Base-by-base conservation (phyloP, 257 asterid genomes). In the Petrea volubilis region DNA sequence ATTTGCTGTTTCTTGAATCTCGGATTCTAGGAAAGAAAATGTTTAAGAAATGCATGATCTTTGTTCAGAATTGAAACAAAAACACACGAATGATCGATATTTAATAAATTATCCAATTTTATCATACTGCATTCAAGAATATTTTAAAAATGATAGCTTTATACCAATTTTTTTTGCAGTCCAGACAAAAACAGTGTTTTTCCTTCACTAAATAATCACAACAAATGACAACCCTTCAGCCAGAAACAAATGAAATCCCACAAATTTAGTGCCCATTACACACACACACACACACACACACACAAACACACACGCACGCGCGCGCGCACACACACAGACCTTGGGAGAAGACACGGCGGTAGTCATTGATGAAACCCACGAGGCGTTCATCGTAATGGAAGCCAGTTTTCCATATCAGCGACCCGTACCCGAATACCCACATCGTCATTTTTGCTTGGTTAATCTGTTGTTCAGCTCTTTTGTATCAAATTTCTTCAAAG, bases 381-480 rank as follows among this genome's bases (percentile, higher is more conserved):
- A 86, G 82, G 62, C 93, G 95, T 71, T 91, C 95, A 66, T 94
- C 99, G 64, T 78, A 84, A 20, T 70, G 79, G 64, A 94, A 94
- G 13, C 96, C 97, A 5, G 97, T 70, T 79, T 94, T 94, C 99
- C 99, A 94, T 72, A 94, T 88, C 67, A 94, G 82, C 27, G 99
- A 94, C 72, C 99, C 99, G 77, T 94, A 94, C 29, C 99, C 99
- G 77, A 94, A 94, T 21, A 94, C 96, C 99, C 97, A 94, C 88
- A 85, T 81, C 85, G 87, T 95, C 97, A 94, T 89, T 74, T 74
- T 47, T 7, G n/a, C 64, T 55, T 43, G 33, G 50, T 49, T 50
- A 51, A 47, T 53, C 1, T 24, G 13, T 65, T 75, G 3, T 1
- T 4, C 61, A 51, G 17, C 3, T 21, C 14, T 55, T 21, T 64